phyloP scores from a whole-genome alignment of 495 filamentous ascomycete species.

The Podospora appendiculata region DNA sequence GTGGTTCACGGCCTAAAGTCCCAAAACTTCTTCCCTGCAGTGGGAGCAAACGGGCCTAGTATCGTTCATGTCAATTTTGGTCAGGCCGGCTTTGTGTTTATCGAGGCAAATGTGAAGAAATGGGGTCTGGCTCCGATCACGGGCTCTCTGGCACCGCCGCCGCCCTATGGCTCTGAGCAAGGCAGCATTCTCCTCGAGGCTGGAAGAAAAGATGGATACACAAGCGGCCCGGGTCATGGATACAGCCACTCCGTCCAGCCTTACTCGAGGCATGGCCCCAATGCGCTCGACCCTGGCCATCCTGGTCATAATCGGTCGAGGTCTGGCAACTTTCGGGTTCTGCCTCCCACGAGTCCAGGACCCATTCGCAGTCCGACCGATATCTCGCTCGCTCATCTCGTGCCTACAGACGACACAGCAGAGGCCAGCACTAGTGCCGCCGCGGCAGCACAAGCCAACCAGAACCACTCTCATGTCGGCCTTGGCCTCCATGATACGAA shows the following conservation, averaged over 20 bases:
- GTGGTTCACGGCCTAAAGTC: constrained; percentile 87
- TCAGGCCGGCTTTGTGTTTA: constrained; percentile 95
- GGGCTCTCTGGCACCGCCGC: constrained; percentile 87
- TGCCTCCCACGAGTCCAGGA: constrained; percentile 76
- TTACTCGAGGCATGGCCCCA: constrained; percentile 23
- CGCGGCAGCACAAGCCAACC: constrained; percentile 20
- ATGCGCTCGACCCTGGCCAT: constrained; percentile 33
- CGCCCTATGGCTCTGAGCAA: constrained; percentile 93
- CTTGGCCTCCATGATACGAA: constrained; percentile 24
- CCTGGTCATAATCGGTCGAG: constrained; percentile 44
- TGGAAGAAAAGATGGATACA: constrained; percentile 58
- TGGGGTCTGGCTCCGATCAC: constrained; percentile 97
- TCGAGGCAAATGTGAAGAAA: constrained; percentile 99
- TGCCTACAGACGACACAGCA: constrained; percentile 68
- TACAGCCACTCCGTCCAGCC: constrained; percentile 40
- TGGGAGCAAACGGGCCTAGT: constrained; percentile 90
- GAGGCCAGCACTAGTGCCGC: constrained; percentile 57
- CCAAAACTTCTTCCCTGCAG: constrained; percentile 93
- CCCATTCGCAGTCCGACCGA: constrained; percentile 90
- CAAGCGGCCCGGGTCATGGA: constrained; percentile 42
- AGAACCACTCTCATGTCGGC: constrained; percentile 29
- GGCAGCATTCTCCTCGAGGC: constrained; percentile 91
- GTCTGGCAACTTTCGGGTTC: constrained; percentile 55
- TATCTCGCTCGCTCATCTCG: constrained; percentile 76
- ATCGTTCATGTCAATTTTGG: constrained; percentile 95